Base-by-base conservation (phyloP, 1,284 basidiomycete species). In the Athelia psychrophila region DNA sequence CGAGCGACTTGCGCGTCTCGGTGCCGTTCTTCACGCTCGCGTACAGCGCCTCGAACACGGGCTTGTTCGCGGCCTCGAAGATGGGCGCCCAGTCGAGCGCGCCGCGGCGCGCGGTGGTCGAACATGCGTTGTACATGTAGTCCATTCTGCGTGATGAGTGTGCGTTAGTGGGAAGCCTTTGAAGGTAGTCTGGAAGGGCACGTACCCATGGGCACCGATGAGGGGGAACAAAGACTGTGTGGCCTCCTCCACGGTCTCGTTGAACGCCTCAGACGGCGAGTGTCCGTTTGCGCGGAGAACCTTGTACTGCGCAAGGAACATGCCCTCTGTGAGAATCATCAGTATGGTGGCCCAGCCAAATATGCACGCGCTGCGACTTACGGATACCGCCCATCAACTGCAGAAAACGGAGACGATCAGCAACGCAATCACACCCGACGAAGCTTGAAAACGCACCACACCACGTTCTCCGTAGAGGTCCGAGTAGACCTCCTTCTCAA, bases 391-490 rank as follows among this genome's bases (percentile, higher is more conserved):
- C 96, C 96, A 98, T 98, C 66, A 99, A 85, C 89, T 91, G 65
- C 18, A 55, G 42, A 59, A 44, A 50, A 50, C 50, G 50, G 30
- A 51, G 16, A 47, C 49, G 27, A 54, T 64, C 24, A 67, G 60
- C 59, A 45, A 54, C 47, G 49, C 27, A 13, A 32, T 45, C 16
- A 16, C 20, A 35, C 13, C 30, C 35, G 16, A 42, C 13, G 50
- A 45, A 42, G n/a, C n/a, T n/a, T n/a, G 13, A 22, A 56, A 38
- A 87, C 89, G 64, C 68, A 92, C 88, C 68, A 98, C 95, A 83
- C 97, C 97, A 81, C 96, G 95, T 82, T 99, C 97, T 75, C 97
- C 97, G 74, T 97, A 99, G 57, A 99, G 81, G 74, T 99, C 97
- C 52, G 97, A 99, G 86, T 92, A 98, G 56, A 98, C 97, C 78